Evolutionary conservation across 345 rosid genomes (phyloP), one percentile per base, ranked within the genome.

Genomic region (Moricandia arvensis): DNA sequence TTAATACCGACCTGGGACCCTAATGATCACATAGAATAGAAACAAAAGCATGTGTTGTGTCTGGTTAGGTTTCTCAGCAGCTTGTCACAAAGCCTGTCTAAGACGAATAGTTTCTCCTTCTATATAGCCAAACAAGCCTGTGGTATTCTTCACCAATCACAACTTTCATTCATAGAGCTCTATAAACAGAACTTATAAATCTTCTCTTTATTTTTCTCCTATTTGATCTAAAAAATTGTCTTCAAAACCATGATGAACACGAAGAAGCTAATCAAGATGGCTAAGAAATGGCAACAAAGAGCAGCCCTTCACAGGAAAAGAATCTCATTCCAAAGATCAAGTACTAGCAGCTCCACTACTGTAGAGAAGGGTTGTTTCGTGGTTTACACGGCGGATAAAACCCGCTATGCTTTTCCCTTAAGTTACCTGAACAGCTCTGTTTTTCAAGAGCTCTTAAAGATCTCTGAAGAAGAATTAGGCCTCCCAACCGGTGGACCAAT

Each of bases 391-490:
- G 7, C 75, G 0, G 79, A 79, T 55, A 41, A 43, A 54, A 6
- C 1, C 5, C 68, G 79, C 8, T 79, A 74, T 68, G 29, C 79
- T 41, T 68, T 79, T 31, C 74, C 82, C 0, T 61, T 79, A 62
- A 37, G 49, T 47, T 78, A 80, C 58, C 68, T 83, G 3, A 72
- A 31, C 62, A 69, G 66, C 33, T 27, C 59, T 2, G 13, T 82
- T 24, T 30, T 83, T 27, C 67, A 70, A 68, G 81, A 83, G 31
- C 79, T 86, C 63, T 71, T 83, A 33, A 79, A 33, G n/a, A 78
- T 83, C 37, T 73, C 84, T 5, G 45, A 38, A 38, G 45, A 38
- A 38, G 45, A 38, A 1, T 38, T 38, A 4, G 45, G 45, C 45
- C 45, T 38, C 5, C 45, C 45, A 33, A 33, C 54, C 0, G 66